These are phyloP conservation scores for Hericium alpestre DNA, from an alignment of 768 basidiomycete genomes.

Conservation along the genomic window DNA sequence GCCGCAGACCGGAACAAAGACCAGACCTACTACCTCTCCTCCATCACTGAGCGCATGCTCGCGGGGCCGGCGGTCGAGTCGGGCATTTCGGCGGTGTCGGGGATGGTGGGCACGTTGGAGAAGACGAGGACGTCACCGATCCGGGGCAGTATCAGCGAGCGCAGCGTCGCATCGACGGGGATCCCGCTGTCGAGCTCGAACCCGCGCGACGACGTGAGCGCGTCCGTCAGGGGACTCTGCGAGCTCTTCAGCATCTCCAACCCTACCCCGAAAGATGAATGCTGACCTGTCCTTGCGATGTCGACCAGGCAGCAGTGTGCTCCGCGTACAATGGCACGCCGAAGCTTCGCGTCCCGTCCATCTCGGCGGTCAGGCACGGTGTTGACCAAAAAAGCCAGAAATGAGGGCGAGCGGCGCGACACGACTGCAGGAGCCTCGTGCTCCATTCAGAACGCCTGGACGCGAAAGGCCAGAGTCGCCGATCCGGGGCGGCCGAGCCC, in stretches of 20 bases:
- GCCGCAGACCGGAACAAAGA: conserved; percentile 61
- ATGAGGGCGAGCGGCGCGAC: not conserved
- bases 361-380: not conserved
- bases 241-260: not conserved
- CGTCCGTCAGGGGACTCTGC: not conserved
- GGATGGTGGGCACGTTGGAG: not conserved
- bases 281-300: not conserved
- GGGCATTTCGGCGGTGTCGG: not conserved
- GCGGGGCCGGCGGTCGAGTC: conserved; percentile 8
- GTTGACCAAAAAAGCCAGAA: not conserved
- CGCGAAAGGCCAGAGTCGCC: not conserved
- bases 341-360: too few species aligned
- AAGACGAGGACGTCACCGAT: not conserved
- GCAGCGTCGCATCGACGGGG: too few species aligned
- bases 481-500: not conserved
- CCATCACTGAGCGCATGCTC: conserved; percentile 58
- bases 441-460: not conserved
- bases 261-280: not conserved
- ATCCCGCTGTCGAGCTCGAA: too few species aligned
- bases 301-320: not conserved
- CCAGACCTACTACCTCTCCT: conserved; percentile 85
- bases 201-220: not conserved
- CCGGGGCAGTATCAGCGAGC: not conserved
- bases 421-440: not conserved
- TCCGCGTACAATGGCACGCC: not conserved